Evolutionary conservation across 345 rosid genomes (phyloP), one percentile per base, ranked within the genome.

Genomic region (Sisymbrium irio): DNA sequence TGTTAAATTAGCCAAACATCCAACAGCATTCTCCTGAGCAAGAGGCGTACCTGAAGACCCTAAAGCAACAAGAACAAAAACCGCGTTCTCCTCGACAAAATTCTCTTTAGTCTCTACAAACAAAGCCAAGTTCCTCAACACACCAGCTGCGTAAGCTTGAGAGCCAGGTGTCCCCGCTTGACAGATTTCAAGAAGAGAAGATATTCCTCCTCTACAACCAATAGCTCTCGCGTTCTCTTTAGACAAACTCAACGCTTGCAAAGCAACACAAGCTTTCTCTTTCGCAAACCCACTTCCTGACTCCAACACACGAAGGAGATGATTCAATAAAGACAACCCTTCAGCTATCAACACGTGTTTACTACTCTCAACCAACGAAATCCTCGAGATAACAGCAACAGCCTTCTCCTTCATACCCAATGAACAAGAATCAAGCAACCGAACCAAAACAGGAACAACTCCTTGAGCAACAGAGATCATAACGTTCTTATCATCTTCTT

Each of bases 381-480:
- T 85, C 77, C 87, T 82, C 10, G 98, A 77, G 65, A 94, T 84
- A 4, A 87, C 92, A 1, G 92, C 81, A 0, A 92, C 92, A 1
- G 85, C 68, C 80, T 88, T 89, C 76, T 94, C 98, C 59, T 88
- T 92, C 83, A 87, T 82, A 49, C 78, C 86, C 40, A 66, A 14
- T 9, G 86, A 86, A 50, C 83, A 77, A 15, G 88, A 86, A 76
- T 91, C 97, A 11, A 91, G 82, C 11, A 89, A 83, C 27, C 88
- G 78, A 37, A 86, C 85, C 5, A 94, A 82, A 59, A 89, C 89
- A 1, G 95, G 97, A 41, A 94, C 92, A 49, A 92, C 79, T 13
- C 98, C 98, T 61, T 92, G 97, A 9, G 96, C 91, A 20, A 91
- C 97, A 4, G 88, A 86, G 28, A 91, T 84, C 95, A 92, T 76